Conservation (phyloP, 306 rosid genomes). For the Corylus avellana region DNA sequence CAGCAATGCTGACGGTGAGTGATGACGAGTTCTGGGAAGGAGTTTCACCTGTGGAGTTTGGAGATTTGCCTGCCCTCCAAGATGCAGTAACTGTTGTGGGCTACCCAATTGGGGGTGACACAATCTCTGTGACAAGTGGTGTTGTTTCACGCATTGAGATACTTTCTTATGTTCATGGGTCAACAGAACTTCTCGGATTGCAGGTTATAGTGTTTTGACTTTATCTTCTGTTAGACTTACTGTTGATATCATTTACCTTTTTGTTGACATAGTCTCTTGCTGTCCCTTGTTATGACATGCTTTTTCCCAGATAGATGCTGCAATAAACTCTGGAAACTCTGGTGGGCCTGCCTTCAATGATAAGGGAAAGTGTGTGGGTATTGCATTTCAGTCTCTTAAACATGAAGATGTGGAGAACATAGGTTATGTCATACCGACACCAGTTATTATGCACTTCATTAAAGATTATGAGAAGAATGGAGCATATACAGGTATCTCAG, state of each 20-base stretch:
- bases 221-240: conserved; percentile 11
- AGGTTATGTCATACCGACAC: conserved; percentile 97
- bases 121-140: conserved; percentile 97
- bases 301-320: conserved; percentile 83
- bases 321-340: conserved; percentile 95
- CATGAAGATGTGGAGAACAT: conserved; percentile 91
- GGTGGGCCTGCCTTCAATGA: conserved; percentile 98
- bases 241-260: not conserved
- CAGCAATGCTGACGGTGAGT: conserved; percentile 89
- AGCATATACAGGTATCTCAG: conserved; percentile 70
- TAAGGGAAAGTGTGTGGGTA: conserved; percentile 92
- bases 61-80: conserved; percentile 83
- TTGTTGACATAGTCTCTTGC: conserved; percentile 13
- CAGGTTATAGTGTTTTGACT: conserved; percentile 55
- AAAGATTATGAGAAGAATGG: conserved; percentile 87
- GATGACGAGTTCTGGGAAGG: conserved; percentile 97
- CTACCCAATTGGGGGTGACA: conserved; percentile 97
- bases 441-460: conserved; percentile 91
- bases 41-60: conserved; percentile 82
- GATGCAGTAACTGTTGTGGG: conserved; percentile 97
- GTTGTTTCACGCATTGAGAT: conserved; percentile 94
- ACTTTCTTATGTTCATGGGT: conserved; percentile 91
- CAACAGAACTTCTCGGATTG: conserved; percentile 93
- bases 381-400: conserved; percentile 97
- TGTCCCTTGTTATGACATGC: conserved; percentile 15